Percentiles rank a stretch among this genome's conserved stretches.
phyloP scores from a whole-genome alignment of 441 rosid genomes.

The Geranium incanum region DNA sequence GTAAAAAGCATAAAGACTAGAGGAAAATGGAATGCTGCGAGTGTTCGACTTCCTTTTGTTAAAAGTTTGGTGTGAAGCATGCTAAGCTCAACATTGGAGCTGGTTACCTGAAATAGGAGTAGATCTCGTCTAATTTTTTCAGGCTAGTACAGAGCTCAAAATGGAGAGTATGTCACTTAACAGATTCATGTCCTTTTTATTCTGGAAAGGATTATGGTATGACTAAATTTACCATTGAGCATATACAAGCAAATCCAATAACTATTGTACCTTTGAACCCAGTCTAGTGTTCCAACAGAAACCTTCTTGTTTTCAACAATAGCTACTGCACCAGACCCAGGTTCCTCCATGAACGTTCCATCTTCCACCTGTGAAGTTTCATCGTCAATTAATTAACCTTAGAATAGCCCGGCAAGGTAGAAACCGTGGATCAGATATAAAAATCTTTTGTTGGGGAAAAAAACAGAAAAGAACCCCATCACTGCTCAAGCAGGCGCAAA shows the following conservation, averaged over 20 bases:
- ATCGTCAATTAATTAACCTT: background rate
- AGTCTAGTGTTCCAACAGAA: conserved; percentile 83
- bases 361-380: conserved; percentile 46
- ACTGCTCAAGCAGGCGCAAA: background rate
- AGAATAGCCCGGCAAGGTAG: background rate
- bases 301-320: conserved; percentile 54
- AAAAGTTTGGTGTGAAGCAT: too few relatives aligned
- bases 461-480: background rate
- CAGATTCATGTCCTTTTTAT: background rate
- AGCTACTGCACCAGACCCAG: conserved; percentile 89
- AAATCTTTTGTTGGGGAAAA: background rate
- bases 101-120: too few relatives aligned
- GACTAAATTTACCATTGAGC: background rate
- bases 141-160: background rate
- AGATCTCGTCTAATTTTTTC: too few relatives aligned
- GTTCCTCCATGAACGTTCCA: conserved; percentile 86
- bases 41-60: too few relatives aligned
- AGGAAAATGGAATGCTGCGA: too few relatives aligned
- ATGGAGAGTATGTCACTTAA: background rate
- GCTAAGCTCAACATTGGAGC: too few relatives aligned
- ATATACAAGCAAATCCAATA: background rate
- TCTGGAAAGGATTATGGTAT: background rate
- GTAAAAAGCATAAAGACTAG: too few relatives aligned
- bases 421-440: background rate
- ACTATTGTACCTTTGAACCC: conserved; percentile 73